A percentile compares a stretch with the other conserved stretches of the same genome.
phyloP scores from a whole-genome alignment of 2,329 filamentous ascomycete species.

The Aspergillus eucalypticola region DNA sequence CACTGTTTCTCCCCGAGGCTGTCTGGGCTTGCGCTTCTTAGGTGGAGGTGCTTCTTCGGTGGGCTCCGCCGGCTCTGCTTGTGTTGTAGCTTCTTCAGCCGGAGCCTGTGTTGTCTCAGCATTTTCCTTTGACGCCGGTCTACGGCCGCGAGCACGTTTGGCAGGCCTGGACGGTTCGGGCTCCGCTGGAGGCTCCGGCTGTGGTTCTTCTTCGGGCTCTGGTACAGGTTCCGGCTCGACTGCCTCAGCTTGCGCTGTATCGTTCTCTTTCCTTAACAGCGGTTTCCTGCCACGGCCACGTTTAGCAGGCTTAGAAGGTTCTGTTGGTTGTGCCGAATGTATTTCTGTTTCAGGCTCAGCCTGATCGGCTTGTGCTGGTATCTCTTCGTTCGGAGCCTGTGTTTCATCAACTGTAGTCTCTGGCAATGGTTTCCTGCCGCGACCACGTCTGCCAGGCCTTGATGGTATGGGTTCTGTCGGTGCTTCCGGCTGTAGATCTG shows the following conservation, averaged over 20 bases:
- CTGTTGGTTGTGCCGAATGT: too few relatives aligned
- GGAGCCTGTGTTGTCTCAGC: slow-evolving; percentile 11
- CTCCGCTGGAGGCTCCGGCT: slow-evolving; percentile 12
- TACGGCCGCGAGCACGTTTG: slow-evolving; percentile 18
- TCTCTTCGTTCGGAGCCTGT: not conserved
- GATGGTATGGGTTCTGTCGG: slow-evolving; percentile 1
- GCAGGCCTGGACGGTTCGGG: slow-evolving; percentile 1
- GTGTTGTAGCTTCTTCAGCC: not conserved
- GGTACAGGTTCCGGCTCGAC: slow-evolving; percentile 11
- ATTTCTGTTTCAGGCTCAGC: too few relatives aligned
- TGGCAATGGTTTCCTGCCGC: slow-evolving; percentile 13
- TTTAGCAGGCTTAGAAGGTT: too few relatives aligned
- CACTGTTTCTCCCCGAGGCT: slow-evolving; percentile 40
- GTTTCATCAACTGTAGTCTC: slow-evolving; percentile 13
- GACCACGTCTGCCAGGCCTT: slow-evolving; percentile 16
- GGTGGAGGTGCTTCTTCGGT: slow-evolving; percentile 14
- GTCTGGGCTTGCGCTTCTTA: slow-evolving; percentile 26
- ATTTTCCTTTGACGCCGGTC: slow-evolving; percentile 12
- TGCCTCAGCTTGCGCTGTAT: slow-evolving; percentile 6
- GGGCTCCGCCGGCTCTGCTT: slow-evolving; percentile 7
- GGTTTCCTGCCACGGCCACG: too few relatives aligned
- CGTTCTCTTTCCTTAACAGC: too few relatives aligned
- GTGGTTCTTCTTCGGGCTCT: slow-evolving; percentile 13
- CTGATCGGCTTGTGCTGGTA: not conserved
- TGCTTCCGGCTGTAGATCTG: slow-evolving; percentile 2